phyloP scores from a whole-genome alignment of 1,284 basidiomycete species.

The Puccinia horiana region DNA sequence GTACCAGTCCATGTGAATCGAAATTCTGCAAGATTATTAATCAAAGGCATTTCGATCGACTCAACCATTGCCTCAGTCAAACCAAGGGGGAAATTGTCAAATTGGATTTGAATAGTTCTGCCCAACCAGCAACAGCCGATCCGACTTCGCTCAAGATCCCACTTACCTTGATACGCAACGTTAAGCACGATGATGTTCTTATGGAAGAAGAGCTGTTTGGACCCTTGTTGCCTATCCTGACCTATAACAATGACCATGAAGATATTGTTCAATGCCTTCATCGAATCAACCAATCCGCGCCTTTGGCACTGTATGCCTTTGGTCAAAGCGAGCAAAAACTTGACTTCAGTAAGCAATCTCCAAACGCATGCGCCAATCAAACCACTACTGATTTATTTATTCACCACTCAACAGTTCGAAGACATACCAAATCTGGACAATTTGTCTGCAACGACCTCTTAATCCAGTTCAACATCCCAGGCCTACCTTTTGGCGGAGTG shows the following conservation, averaged over 20 bases:
- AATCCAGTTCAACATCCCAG: conserved; percentile 56
- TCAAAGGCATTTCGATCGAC: conserved; percentile 58
- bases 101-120: conserved; percentile 53
- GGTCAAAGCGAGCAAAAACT: conserved; percentile 54
- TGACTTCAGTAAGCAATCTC: conserved; percentile 52
- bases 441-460: conserved; percentile 56
- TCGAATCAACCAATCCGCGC: conserved; percentile 59
- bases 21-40: conserved; percentile 58
- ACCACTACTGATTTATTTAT: too few relatives aligned
- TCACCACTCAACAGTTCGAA: conserved; percentile 18
- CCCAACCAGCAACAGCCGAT: conserved; percentile 50
- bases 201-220: conserved; percentile 61
- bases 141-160: conserved; percentile 54
- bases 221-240: conserved; percentile 59
- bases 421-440: conserved; percentile 43
- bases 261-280: conserved; percentile 54
- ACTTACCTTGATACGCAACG: conserved; percentile 57
- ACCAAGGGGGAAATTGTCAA: conserved; percentile 58
- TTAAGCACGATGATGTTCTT: conserved; percentile 56
- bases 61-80: conserved; percentile 55
- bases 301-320: conserved; percentile 60
- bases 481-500: conserved; percentile 54
- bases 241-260: conserved; percentile 45
- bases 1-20: conserved; percentile 49
- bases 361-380: background rate